Percentiles rank a stretch among this genome's conserved stretches.
phyloP scores from a whole-genome alignment of 495 filamentous ascomycete species.

The Penicilliopsis zonata region DNA sequence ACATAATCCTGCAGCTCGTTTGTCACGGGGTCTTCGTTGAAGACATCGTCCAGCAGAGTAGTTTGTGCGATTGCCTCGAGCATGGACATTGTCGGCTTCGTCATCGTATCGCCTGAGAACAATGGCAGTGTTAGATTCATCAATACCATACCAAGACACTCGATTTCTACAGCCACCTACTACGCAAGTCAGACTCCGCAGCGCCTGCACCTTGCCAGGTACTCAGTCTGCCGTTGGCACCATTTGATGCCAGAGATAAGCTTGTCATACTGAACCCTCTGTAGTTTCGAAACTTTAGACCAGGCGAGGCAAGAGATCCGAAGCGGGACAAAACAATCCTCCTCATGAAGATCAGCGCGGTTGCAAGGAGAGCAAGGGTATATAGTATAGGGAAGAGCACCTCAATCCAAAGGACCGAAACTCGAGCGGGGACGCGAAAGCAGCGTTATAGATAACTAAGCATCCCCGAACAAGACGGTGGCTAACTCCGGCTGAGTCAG shows the following conservation, averaged over 20 bases:
- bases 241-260: slow-evolving; percentile 11
- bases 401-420: no score
- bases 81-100: slow-evolving; percentile 75
- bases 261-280: slow-evolving; percentile 15
- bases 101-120: slow-evolving; percentile 56
- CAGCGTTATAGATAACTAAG: no score
- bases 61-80: slow-evolving; percentile 48
- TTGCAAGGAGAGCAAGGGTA: no score
- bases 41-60: slow-evolving; percentile 71
- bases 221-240: slow-evolving; percentile 15
- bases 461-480: no score
- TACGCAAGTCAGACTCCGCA: slow-evolving; percentile 51
- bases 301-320: no score
- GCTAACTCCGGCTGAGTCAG: no score
- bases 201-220: slow-evolving; percentile 49
- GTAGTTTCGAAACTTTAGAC: no score
- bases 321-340: no score
- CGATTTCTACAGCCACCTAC: slow-evolving; percentile 15
- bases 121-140: neutral
- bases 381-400: no score
- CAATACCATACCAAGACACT: no score
- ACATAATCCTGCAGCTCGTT: slow-evolving; percentile 57
- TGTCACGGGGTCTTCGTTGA: slow-evolving; percentile 70
- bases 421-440: no score
- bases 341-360: no score